Conservation (phyloP, 1,284 basidiomycete genomes). For the Puccinia sorghi region DNA sequence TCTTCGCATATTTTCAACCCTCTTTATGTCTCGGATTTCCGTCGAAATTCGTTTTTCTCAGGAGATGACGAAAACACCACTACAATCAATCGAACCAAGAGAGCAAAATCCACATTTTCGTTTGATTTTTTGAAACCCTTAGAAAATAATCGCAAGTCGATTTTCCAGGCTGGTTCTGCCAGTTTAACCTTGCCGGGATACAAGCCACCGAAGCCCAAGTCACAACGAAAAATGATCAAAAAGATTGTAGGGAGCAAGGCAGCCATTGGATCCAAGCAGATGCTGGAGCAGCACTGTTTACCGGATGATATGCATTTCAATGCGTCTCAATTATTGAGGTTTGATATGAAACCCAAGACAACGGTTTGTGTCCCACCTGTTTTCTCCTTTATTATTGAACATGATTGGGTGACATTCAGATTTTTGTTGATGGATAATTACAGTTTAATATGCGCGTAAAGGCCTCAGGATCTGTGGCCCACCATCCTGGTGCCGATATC, state of each 20-base stretch:
- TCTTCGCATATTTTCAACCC: background rate
- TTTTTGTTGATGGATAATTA: constrained; percentile 7
- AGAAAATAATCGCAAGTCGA: constrained; percentile 31
- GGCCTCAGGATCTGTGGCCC: constrained; percentile 54
- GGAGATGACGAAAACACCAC: constrained; percentile 44
- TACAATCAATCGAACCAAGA: constrained; percentile 38
- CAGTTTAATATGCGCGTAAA: constrained; percentile 51
- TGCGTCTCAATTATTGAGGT: constrained; percentile 78
- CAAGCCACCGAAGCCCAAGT: constrained; percentile 53
- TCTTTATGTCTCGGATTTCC: background rate
- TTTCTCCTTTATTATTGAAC: constrained; percentile 32
- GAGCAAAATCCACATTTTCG: constrained; percentile 45
- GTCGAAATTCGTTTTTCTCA: background rate
- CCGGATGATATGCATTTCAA: constrained; percentile 99
- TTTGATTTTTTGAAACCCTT: constrained; percentile 45
- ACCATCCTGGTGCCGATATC: constrained; percentile 71
- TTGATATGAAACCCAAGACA: constrained; percentile 95
- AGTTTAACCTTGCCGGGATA: constrained; percentile 51
- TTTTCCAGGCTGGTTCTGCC: constrained; percentile 41
- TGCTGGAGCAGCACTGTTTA: constrained; percentile 74
- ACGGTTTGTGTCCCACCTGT: constrained; percentile 64
- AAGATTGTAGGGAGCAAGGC: constrained; percentile 53
- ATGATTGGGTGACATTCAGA: constrained; percentile 10
- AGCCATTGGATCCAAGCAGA: constrained; percentile 55
- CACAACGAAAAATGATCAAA: constrained; percentile 62